Evolutionary conservation across 2,329 filamentous ascomycete species (phyloP).

Genomic region (Sphaerulina populicola): DNA sequence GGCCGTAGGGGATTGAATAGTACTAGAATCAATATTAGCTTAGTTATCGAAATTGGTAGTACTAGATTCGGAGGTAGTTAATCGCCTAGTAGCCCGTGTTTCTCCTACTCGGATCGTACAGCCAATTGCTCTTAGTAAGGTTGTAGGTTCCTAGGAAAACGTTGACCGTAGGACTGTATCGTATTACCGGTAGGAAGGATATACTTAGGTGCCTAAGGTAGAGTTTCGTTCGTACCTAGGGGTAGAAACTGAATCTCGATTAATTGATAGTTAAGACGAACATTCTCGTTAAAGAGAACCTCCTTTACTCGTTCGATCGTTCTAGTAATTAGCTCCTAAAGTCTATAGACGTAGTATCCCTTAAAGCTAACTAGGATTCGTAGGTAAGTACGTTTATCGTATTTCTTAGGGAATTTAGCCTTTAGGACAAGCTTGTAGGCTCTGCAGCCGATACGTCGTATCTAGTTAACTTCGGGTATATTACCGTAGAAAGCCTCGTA

Average conservation of each 20-base stretch:
- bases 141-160: not conserved
- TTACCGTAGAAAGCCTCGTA: not conserved
- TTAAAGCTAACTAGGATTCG: not conserved
- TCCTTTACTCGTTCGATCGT: not conserved
- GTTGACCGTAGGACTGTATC: not conserved
- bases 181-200: not conserved
- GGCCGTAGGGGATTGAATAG: not conserved
- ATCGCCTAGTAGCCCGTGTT: not conserved
- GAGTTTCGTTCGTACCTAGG: not conserved
- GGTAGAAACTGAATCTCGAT: not conserved
- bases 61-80: not conserved
- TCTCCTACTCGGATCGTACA: not conserved
- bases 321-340: not conserved
- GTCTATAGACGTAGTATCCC: not conserved
- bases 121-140: not conserved
- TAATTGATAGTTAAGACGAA: not conserved
- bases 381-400: not conserved
- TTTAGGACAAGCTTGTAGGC: not conserved
- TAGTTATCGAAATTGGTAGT: not conserved
- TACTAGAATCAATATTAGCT: not conserved
- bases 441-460: not conserved
- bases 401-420: not conserved
- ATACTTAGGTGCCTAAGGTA: not conserved
- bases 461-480: not conserved
- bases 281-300: not conserved